Conservation (phyloP, 306 rosid species). For the Cucurbita maxima region DNA sequence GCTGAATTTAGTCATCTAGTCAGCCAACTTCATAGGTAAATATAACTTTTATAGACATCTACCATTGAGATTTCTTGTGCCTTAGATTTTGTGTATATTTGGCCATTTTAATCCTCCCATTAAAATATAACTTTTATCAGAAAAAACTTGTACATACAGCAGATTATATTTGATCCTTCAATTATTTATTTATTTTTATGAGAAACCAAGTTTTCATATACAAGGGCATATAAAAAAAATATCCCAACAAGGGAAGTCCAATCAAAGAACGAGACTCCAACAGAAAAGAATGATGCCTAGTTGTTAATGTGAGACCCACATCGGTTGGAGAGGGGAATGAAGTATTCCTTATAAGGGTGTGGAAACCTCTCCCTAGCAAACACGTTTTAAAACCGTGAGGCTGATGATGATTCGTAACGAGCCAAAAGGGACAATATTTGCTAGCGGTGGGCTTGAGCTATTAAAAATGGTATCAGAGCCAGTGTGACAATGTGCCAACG, state of each 20-base stretch:
- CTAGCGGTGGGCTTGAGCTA: no score
- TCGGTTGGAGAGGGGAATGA: no score
- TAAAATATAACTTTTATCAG: neutral
- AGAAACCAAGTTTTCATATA: no score
- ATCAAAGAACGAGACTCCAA: neutral
- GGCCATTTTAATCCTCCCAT: neutral
- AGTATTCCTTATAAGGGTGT: no score
- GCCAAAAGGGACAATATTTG: no score
- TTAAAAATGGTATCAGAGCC: no score
- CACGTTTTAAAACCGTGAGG: no score
- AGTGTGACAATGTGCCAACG: no score
- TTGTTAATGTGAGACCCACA: no score
- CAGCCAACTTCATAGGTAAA: constrained; percentile 63
- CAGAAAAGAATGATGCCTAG: neutral
- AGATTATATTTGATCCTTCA: neutral
- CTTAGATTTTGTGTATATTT: neutral
- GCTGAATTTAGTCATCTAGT: constrained; percentile 57
- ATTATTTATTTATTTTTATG: neutral
- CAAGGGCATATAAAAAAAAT: neutral
- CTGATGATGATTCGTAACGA: no score
- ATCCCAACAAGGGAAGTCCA: neutral
- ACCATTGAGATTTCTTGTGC: neutral
- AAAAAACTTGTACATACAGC: neutral
- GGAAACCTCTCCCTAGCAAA: no score
- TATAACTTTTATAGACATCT: constrained; percentile 3